Conservation (phyloP, 2,329 filamentous ascomycete genomes). For the Aspergillus tubingensis region DNA sequence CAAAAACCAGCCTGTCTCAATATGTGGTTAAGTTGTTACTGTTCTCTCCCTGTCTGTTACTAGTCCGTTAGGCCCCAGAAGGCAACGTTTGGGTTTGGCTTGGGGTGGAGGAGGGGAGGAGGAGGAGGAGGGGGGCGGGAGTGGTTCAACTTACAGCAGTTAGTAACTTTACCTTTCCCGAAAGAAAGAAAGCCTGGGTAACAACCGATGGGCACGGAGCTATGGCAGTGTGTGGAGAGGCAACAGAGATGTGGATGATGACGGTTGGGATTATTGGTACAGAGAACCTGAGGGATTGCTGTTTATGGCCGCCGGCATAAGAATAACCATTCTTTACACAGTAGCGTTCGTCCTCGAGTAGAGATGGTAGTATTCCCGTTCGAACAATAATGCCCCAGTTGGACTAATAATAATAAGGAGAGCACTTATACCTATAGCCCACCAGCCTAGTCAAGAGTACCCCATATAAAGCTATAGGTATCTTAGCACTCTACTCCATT, state of each 20-base stretch:
- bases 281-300: slow-evolving; percentile 24
- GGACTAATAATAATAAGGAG: background rate
- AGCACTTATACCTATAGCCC: too few species aligned
- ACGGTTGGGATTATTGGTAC: slow-evolving; percentile 21
- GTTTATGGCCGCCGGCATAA: slow-evolving; percentile 29
- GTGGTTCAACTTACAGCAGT: slow-evolving; percentile 8
- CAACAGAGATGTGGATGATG: slow-evolving; percentile 19
- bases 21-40: slow-evolving; percentile 13
- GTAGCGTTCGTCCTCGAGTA: slow-evolving; percentile 13
- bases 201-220: slow-evolving; percentile 17
- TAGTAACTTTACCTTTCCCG: slow-evolving; percentile 2
- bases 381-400: slow-evolving; percentile 1
- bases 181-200: slow-evolving; percentile 11
- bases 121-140: slow-evolving; percentile 14
- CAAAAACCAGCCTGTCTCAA: slow-evolving; percentile 10
- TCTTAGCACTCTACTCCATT: background rate
- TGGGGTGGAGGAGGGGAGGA: slow-evolving; percentile 4
- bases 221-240: slow-evolving; percentile 30
- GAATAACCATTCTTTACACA: slow-evolving; percentile 14
- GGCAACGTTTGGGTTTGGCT: slow-evolving; percentile 8
- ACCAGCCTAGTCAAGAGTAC: background rate
- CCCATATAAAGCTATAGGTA: background rate
- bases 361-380: background rate
- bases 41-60: slow-evolving; percentile 3
- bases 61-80: slow-evolving; percentile 1